Evolutionary conservation across 441 rosid genomes (phyloP), one percentile per base, ranked within the genome.

Genomic region (Breynia disticha): DNA sequence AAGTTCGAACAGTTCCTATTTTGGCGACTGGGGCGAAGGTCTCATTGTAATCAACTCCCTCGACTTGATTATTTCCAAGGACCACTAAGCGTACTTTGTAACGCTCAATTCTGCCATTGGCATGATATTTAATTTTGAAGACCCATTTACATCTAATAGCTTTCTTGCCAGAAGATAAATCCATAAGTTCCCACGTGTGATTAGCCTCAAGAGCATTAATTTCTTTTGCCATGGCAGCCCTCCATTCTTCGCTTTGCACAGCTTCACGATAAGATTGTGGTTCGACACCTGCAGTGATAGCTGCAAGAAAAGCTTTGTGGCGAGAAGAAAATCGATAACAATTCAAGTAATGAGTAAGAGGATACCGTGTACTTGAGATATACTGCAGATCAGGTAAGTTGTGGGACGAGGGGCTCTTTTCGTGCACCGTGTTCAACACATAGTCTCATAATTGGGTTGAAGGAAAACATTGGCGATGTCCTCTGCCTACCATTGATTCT

Each of bases 171-270:
- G 10, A 4, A 0, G 38, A 56, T 1, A 65, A n/a, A 1, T 9
- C 14, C 4, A 7, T 18, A 0, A 54, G 4, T 1, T 44, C 17
- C 65, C 46, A 59, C 0, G 51, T 48, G 4, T 12, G 1, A 28
- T 65, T 65, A 5, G 15, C 2, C 19, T 65, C 41, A 2, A 60
- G 41, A 0, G 69, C 60, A 3, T n/a, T 0, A 0, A 65, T 10
- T 19, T 65, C 69, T 1, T 21, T 0, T 1, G 42, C 5, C 69
- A 65, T 59, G 6, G 21, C 41, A 2, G 13, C 13, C 8, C 2
- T 8, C 57, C 62, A 55, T 6, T 20, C 3, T 0, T 1, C 5
- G 24, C 48, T 12, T 22, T 16, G 10, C 1, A 16, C 7, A 2
- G 49, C 56, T 3, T 59, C 43, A 42, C 8, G 5, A 11, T 18